A percentile compares a stretch with the other conserved stretches of the same genome.
These are phyloP conservation scores for Exobasidium cylindrosporum DNA, from an alignment of 1,284 basidiomycete genomes.

Conservation along the genomic window DNA sequence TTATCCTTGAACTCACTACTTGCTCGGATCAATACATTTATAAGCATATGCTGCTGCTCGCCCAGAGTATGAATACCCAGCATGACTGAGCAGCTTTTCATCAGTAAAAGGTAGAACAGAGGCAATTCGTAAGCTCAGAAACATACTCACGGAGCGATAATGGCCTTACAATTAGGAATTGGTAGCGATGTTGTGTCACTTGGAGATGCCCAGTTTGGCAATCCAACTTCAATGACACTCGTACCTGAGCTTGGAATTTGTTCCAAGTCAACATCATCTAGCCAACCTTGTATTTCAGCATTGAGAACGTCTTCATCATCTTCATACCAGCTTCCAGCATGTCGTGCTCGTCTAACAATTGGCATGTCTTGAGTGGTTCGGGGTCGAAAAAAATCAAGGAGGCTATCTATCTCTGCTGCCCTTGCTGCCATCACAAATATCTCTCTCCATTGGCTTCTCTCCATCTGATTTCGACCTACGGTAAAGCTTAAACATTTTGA, in stretches of 20 bases:
- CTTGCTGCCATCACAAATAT: no score
- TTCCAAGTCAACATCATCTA: not conserved
- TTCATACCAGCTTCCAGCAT: slow-evolving; percentile 90
- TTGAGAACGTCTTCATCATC: slow-evolving; percentile 61
- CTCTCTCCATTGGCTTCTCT: no score
- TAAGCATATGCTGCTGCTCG: slow-evolving; percentile 94
- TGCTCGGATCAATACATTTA: slow-evolving; percentile 73
- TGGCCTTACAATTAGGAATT: slow-evolving; percentile 74
- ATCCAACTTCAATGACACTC: not conserved
- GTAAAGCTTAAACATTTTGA: no score
- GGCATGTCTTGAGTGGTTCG: no score
- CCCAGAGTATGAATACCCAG: slow-evolving; percentile 93
- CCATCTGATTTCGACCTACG: no score
- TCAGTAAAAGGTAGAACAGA: not conserved
- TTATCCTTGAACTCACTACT: slow-evolving; percentile 74
- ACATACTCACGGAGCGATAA: slow-evolving; percentile 83
- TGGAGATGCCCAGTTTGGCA: slow-evolving; percentile 17
- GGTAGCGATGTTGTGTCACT: slow-evolving; percentile 62
- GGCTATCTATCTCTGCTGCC: no score
- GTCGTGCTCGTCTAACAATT: slow-evolving; percentile 63
- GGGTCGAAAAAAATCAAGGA: no score
- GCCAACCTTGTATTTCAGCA: slow-evolving; percentile 13
- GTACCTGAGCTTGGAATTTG: not conserved
- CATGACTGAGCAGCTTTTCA: slow-evolving; percentile 66
- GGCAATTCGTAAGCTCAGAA: not conserved